These are phyloP conservation scores for Brassica juncea DNA, from an alignment of 345 rosid species.

Conservation along the genomic window DNA sequence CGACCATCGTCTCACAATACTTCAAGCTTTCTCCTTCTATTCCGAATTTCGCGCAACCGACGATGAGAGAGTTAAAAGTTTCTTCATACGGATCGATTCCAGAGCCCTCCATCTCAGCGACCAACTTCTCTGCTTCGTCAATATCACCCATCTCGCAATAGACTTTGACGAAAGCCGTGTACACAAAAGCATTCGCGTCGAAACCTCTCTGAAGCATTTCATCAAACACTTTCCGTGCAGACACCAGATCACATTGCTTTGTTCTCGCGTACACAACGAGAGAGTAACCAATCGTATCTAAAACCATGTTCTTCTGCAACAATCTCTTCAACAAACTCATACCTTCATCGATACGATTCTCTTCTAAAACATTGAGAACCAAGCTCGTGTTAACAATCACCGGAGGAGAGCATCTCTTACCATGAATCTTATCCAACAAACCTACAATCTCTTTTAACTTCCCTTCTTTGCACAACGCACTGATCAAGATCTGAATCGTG, in stretches of 20 bases:
- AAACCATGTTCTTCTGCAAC: conserved; percentile 69
- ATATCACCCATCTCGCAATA: conserved; percentile 45
- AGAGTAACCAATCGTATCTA: conserved; percentile 71
- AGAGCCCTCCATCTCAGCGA: conserved; percentile 53
- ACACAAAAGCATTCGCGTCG: conserved; percentile 54
- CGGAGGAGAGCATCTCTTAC: conserved; percentile 64
- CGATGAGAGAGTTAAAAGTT: conserved; percentile 51
- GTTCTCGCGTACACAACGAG: conserved; percentile 51
- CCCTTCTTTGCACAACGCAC: conserved; percentile 76
- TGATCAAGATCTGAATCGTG: conserved; percentile 50
- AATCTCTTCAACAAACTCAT: conserved; percentile 63
- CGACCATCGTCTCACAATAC: conserved; percentile 54
- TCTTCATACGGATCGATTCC: conserved; percentile 64
- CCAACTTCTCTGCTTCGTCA: conserved; percentile 51
- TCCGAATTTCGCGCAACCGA: conserved; percentile 55
- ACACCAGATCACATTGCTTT: conserved; percentile 49
- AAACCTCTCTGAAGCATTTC: conserved; percentile 81
- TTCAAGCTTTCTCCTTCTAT: conserved; percentile 48
- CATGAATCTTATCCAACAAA: conserved; percentile 62
- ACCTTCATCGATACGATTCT: conserved; percentile 50
- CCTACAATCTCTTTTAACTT: conserved; percentile 51
- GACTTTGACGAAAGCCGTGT: conserved; percentile 55
- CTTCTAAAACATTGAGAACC: conserved; percentile 54
- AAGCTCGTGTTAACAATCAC: conserved; percentile 65
- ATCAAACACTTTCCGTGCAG: conserved; percentile 53